These are phyloP conservation scores for Larix kaempferi DNA, from an alignment of 75 land plant genomes.

Conservation along the genomic window DNA sequence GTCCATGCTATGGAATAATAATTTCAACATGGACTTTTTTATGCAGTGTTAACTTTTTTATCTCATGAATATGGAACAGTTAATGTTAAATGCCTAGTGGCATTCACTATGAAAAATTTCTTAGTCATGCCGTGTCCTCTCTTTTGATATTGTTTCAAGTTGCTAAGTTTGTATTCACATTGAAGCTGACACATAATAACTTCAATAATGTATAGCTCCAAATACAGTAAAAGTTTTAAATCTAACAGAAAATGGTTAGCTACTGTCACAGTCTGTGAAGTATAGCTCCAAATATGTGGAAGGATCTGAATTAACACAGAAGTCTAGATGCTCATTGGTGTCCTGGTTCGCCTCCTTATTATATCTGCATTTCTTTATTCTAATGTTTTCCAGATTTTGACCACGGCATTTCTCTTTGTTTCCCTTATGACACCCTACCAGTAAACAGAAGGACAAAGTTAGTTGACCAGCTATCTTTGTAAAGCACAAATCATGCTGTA, in stretches of 20 bases:
- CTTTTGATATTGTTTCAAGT: neutral
- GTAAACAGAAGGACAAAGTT: neutral
- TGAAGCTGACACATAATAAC: neutral
- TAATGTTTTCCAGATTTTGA: neutral
- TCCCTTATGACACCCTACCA: neutral
- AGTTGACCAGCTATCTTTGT: neutral
- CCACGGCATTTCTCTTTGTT: neutral
- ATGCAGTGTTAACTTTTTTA: neutral
- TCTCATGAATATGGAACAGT: neutral
- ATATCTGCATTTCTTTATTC: neutral
- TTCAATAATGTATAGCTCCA: no score
- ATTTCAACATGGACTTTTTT: no score
- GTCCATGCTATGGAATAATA: no score
- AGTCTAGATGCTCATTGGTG: neutral
- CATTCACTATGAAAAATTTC: neutral
- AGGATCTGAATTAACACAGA: no score
- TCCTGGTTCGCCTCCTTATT: neutral
- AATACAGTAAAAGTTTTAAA: neutral
- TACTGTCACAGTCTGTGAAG: neutral
- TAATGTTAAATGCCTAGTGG: neutral
- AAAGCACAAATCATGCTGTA: neutral
- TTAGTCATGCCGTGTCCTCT: neutral
- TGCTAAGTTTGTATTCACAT: neutral
- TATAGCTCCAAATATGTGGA: no score
- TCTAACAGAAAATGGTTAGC: neutral